phyloP scores from a whole-genome alignment of 106 monocot genomes.

The Dioscorea zingiberensis region DNA sequence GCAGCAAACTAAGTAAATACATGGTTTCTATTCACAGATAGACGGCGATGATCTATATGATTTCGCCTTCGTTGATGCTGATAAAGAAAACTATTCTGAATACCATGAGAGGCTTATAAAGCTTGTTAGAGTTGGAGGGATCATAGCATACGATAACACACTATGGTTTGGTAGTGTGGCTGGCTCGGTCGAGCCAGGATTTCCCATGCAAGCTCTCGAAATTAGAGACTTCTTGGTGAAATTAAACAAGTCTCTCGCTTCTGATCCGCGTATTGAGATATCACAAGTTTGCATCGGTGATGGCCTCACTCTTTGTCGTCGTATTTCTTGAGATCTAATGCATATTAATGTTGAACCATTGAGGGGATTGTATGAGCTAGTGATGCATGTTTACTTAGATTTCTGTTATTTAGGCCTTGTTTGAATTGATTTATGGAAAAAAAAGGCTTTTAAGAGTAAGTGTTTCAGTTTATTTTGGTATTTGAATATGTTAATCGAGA shows the following conservation, averaged over 20 bases:
- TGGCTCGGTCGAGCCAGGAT: background rate
- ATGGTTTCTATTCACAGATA: background rate
- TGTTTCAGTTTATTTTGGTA: too few species aligned
- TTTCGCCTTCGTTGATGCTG: slow-evolving; percentile 14
- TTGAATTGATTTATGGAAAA: too few species aligned
- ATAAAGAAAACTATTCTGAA: slow-evolving; percentile 2
- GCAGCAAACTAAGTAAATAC: background rate
- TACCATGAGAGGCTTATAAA: slow-evolving; percentile 15
- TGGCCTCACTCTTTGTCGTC: slow-evolving; percentile 11
- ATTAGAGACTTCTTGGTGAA: slow-evolving; percentile 3
- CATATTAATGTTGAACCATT: too few species aligned
- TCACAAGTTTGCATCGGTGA: slow-evolving; percentile 9
- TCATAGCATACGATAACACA: slow-evolving; percentile 15
- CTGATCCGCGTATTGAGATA: slow-evolving; percentile 7
- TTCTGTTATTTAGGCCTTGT: too few species aligned
- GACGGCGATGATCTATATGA: background rate
- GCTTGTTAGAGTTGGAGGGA: slow-evolving; percentile 9
- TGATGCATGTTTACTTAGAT: too few species aligned
- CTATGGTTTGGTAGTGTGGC: slow-evolving; percentile 17
- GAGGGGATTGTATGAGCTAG: too few species aligned
- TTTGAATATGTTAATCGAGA: too few species aligned
- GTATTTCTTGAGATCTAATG: background rate
- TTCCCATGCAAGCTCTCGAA: background rate
- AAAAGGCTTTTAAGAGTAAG: too few species aligned
- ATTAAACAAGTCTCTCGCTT: background rate